Conservation (phyloP, 2,329 filamentous ascomycete species). For the Pseudogymnoascus sp. region DNA sequence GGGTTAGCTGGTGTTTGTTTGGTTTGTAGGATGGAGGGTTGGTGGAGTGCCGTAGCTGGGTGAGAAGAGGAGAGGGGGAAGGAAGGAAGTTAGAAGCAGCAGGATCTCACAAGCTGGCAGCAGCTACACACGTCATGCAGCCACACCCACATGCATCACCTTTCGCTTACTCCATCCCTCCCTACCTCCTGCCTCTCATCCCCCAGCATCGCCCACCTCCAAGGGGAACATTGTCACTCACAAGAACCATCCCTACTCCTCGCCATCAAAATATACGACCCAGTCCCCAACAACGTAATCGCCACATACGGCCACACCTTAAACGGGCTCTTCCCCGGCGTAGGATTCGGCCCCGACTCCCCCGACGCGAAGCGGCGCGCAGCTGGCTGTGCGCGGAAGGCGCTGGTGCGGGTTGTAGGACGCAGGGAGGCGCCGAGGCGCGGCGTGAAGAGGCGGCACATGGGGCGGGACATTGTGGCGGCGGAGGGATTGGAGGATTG, state of each 20-base stretch:
- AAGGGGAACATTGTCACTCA: not conserved
- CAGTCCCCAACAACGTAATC: constrained; percentile 40
- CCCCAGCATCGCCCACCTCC: not conserved
- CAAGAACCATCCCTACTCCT: constrained; percentile 35
- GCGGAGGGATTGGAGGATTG: too few relatives aligned
- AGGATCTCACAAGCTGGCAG: not conserved
- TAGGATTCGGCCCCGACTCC: constrained; percentile 24
- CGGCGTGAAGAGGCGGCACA: not conserved
- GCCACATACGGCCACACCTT: constrained; percentile 33
- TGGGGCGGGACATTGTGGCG: not conserved
- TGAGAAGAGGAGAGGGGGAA: not conserved
- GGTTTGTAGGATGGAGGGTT: not conserved
- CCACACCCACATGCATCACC: not conserved
- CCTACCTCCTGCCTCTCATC: not conserved
- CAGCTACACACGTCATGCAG: not conserved
- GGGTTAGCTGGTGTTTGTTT: constrained; percentile 15
- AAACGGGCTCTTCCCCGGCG: constrained; percentile 27
- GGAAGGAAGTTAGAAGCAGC: too few relatives aligned
- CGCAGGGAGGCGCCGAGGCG: not conserved
- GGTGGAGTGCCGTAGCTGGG: not conserved
- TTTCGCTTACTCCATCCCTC: not conserved
- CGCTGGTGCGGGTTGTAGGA: not conserved
- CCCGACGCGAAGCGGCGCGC: constrained; percentile 25
- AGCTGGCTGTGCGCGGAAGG: not conserved
- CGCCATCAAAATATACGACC: constrained; percentile 44